Evolutionary conservation across 306 rosid genomes (phyloP).

Genomic region (Psophocarpus tetragonolobus): DNA sequence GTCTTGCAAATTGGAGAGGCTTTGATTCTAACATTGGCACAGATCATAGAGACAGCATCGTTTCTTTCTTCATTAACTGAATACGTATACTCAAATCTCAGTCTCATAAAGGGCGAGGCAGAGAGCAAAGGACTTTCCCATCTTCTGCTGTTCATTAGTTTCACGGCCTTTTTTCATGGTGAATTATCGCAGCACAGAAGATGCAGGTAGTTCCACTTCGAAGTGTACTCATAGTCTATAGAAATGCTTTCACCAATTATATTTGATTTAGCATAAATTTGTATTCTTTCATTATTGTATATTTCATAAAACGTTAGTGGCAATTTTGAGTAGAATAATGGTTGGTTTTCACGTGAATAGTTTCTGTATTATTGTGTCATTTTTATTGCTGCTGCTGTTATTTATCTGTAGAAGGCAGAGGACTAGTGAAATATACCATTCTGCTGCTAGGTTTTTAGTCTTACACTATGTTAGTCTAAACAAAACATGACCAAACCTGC

Average conservation of each 20-base stretch:
- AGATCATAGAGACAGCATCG: conserved; percentile 27
- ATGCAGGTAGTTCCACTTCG: conserved; percentile 29
- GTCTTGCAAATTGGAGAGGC: conserved; percentile 38
- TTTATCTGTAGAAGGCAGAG: no score
- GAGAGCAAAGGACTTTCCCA: conserved; percentile 42
- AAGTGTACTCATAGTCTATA: conserved; percentile 40
- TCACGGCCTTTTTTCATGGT: conserved; percentile 42
- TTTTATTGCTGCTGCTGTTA: not conserved
- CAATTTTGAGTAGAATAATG: conserved; percentile 60
- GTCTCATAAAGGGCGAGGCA: conserved; percentile 37
- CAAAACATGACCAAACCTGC: no score
- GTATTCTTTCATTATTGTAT: conserved; percentile 65
- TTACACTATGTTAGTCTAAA: no score
- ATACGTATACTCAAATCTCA: conserved; percentile 41
- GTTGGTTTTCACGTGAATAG: conserved; percentile 30
- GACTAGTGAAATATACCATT: no score
- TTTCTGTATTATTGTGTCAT: not conserved
- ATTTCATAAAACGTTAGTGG: conserved; percentile 43
- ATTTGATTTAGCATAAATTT: conserved; percentile 43
- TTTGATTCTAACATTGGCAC: conserved; percentile 43
- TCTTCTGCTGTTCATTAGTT: conserved; percentile 42
- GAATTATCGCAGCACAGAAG: conserved; percentile 40
- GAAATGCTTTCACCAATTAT: conserved; percentile 43
- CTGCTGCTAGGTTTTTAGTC: no score
- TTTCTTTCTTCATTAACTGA: conserved; percentile 44